Conservation (phyloP, 2,329 filamentous ascomycete species). For the Coniella lustricola region DNA sequence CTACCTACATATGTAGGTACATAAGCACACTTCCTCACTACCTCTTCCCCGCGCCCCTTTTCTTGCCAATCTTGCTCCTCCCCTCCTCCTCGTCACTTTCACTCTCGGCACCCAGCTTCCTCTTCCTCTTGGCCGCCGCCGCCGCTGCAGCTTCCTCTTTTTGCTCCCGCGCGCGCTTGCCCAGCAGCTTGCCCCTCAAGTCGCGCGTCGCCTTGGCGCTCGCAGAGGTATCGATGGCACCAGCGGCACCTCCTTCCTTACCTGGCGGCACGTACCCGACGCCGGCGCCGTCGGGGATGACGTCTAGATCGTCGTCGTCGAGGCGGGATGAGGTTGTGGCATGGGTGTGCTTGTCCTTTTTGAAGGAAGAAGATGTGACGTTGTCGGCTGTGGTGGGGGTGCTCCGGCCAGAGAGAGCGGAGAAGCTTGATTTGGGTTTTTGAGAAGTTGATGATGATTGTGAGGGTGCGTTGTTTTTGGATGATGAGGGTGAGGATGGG, state of each 20-base stretch:
- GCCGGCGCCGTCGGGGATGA: constrained; percentile 30
- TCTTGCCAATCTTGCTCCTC: constrained; percentile 22
- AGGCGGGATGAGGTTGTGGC: not conserved
- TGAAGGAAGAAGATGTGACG: too few relatives aligned
- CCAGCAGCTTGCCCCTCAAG: constrained; percentile 27
- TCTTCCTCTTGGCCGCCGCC: constrained; percentile 29
- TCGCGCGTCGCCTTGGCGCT: constrained; percentile 22
- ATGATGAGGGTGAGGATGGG: constrained; percentile 13
- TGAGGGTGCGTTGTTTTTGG: not conserved
- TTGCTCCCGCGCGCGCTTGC: constrained; percentile 16
- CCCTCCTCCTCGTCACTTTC: constrained; percentile 30
- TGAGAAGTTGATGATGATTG: constrained; percentile 14
- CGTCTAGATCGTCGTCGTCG: constrained; percentile 22
- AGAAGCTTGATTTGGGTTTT: constrained; percentile 14
- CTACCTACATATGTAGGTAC: too few relatives aligned
- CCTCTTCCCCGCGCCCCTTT: constrained; percentile 7
- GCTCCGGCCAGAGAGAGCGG: constrained; percentile 12
- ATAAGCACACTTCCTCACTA: not conserved
- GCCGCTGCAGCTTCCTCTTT: constrained; percentile 21
- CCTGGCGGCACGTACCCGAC: constrained; percentile 31
- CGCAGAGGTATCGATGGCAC: not conserved
- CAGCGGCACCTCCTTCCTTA: constrained; percentile 10
- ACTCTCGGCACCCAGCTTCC: constrained; percentile 36
- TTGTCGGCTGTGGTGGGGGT: not conserved
- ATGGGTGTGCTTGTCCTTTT: too few relatives aligned